Conservation (phyloP, 768 basidiomycete genomes). For the Auricularia sp. region DNA sequence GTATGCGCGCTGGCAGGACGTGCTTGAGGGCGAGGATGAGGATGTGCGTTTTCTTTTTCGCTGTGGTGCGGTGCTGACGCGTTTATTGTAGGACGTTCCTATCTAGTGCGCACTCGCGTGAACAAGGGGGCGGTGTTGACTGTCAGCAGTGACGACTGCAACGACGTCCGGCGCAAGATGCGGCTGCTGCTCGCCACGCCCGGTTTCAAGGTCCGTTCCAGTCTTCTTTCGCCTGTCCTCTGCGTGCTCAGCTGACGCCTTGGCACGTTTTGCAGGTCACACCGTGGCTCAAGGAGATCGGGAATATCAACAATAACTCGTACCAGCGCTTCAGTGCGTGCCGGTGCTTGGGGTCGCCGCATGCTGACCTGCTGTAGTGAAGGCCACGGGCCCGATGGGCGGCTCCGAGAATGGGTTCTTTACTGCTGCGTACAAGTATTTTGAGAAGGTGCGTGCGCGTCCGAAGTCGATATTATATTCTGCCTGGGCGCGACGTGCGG, state of each 20-base stretch:
- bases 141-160: conserved; percentile 31
- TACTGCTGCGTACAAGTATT: conserved; percentile 36
- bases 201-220: conserved; percentile 27
- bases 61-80: neutral
- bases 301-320: conserved; percentile 36
- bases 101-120: conserved; percentile 18
- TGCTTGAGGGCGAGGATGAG: conserved; percentile 34
- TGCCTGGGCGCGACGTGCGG: too few species aligned
- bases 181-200: conserved; percentile 30
- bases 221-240: neutral
- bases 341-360: too few species aligned
- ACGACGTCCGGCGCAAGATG: conserved; percentile 38
- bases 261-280: conserved; percentile 23
- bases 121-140: neutral
- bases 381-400: conserved; percentile 27
- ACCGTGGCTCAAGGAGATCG: conserved; percentile 36
- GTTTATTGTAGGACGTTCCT: conserved; percentile 12
- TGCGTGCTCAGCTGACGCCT: neutral
- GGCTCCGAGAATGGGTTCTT: conserved; percentile 38
- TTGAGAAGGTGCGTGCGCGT: conserved; percentile 27
- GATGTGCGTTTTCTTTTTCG: conserved; percentile 4
- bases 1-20: conserved; percentile 24
- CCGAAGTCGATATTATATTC: too few species aligned
- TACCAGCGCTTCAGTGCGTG: conserved; percentile 35
- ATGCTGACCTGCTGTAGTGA: conserved; percentile 32